A percentile compares a stretch with the other conserved stretches of the same genome.
phyloP scores from a whole-genome alignment of 2,329 filamentous ascomycete genomes.

The Penicillium sclerotiorum region DNA sequence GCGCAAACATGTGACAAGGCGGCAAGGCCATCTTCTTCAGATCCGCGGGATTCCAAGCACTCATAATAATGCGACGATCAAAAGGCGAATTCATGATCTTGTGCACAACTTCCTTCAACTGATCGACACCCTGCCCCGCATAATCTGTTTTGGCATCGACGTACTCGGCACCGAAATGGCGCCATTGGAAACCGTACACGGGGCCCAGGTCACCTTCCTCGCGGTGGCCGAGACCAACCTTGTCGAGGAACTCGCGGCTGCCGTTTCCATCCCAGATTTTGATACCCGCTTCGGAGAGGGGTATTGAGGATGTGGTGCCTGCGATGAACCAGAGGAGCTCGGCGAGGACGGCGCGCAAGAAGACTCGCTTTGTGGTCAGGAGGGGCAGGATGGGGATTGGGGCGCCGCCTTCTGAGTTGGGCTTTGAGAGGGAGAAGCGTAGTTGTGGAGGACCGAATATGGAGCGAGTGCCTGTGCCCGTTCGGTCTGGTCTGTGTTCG shows the following conservation, averaged over 20 bases:
- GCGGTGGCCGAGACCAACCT: slow-evolving; percentile 76
- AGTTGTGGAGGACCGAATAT: slow-evolving; percentile 85
- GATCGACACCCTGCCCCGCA: slow-evolving; percentile 84
- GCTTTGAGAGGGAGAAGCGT: slow-evolving; percentile 77
- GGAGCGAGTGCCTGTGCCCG: slow-evolving; percentile 88
- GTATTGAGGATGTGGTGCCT: slow-evolving; percentile 76
- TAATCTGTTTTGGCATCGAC: slow-evolving; percentile 79
- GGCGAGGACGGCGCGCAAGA: slow-evolving; percentile 82
- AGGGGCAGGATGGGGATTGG: slow-evolving; percentile 75
- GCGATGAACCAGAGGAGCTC: slow-evolving; percentile 96
- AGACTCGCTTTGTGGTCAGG: slow-evolving; percentile 96
- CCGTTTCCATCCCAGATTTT: slow-evolving; percentile 99
- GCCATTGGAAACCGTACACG: slow-evolving; percentile 98
- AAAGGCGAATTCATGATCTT: slow-evolving; percentile 84
- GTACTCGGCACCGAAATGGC: slow-evolving; percentile 94
- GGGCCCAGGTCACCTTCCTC: slow-evolving; percentile 88
- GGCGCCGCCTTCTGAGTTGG: slow-evolving; percentile 43
- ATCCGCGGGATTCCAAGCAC: slow-evolving; percentile 91
- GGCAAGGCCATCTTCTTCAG: slow-evolving; percentile 86
- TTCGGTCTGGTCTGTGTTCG: slow-evolving; percentile 88
- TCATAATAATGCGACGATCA: slow-evolving; percentile 86
- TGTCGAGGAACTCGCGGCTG: slow-evolving; percentile 85
- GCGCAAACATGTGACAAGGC: slow-evolving; percentile 96
- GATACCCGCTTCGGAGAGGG: slow-evolving; percentile 77
- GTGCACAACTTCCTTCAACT: slow-evolving; percentile 84